phyloP scores from a whole-genome alignment of 306 rosid species.

The Delonix regia region DNA sequence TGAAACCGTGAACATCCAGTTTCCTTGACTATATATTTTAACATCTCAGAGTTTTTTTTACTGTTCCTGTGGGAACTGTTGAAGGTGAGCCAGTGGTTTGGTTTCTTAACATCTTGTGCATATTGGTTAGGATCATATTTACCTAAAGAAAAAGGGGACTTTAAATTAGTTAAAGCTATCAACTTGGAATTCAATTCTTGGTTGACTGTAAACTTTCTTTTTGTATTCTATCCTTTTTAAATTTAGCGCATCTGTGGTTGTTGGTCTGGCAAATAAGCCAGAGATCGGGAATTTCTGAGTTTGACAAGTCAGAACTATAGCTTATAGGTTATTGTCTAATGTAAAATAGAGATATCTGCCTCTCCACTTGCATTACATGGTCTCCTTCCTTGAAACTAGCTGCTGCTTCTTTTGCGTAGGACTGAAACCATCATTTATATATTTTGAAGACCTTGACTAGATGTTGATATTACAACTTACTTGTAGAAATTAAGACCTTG shows the following conservation, averaged over 20 bases:
- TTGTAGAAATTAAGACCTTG: neutral
- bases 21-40: conserved; percentile 27
- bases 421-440: neutral
- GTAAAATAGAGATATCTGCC: neutral
- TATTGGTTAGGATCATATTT: neutral
- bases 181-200: neutral
- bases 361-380: neutral
- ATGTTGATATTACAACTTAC: neutral
- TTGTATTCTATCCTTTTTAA: conserved; percentile 2
- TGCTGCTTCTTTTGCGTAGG: neutral
- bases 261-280: conserved; percentile 1
- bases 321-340: conserved; percentile 5
- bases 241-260: conserved; percentile 7
- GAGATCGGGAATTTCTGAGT: conserved; percentile 5
- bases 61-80: neutral
- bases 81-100: conserved; percentile 2
- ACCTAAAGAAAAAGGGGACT: neutral
- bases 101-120: neutral
- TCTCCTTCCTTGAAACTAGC: neutral
- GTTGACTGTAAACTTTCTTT: neutral
- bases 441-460: neutral
- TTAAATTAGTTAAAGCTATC: conserved; percentile 13
- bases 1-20: conserved; percentile 25
- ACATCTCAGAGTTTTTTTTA: neutral
- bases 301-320: neutral